Conservation (phyloP, 805 yeast species). For the Ogataea sp. region DNA sequence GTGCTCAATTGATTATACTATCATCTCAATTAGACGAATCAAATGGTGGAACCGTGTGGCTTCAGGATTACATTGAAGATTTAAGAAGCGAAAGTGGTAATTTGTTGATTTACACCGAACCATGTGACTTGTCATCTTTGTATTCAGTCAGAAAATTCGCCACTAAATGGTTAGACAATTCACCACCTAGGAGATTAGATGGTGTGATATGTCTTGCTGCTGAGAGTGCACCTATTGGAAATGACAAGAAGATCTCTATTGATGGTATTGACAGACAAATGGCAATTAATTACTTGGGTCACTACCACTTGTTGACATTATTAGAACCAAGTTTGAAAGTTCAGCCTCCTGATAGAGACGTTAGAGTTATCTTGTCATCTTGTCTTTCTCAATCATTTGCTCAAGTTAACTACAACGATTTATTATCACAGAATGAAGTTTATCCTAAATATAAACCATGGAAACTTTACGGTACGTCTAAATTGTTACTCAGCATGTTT, state of each 20-base stretch:
- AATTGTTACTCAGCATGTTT: constrained; percentile 65
- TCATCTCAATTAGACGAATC: constrained; percentile 51
- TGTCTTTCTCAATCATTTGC: constrained; percentile 78
- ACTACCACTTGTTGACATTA: constrained; percentile 72
- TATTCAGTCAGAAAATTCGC: constrained; percentile 82
- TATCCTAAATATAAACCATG: constrained; percentile 64
- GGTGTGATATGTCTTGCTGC: constrained; percentile 87
- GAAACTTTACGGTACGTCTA: constrained; percentile 75
- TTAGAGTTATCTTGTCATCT: constrained; percentile 68
- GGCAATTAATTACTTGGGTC: constrained; percentile 75
- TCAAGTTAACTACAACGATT: constrained; percentile 48
- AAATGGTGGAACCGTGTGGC: constrained; percentile 39
- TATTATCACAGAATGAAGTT: constrained; percentile 50
- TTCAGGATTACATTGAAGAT: constrained; percentile 71
- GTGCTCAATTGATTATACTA: constrained; percentile 81
- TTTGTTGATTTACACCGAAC: constrained; percentile 80
- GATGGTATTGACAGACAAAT: constrained; percentile 88
- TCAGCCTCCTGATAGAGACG: constrained; percentile 95
- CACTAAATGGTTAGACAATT: constrained; percentile 86
- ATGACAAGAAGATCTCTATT: constrained; percentile 51
- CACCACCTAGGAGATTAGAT: constrained; percentile 86
- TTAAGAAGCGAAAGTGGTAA: constrained; percentile 64
- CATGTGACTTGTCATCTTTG: constrained; percentile 71
- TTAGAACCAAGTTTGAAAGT: constrained; percentile 76
- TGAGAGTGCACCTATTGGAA: constrained; percentile 64